Evolutionary conservation across 495 filamentous ascomycete genomes (phyloP).

Genomic region (Lepraria neglecta): DNA sequence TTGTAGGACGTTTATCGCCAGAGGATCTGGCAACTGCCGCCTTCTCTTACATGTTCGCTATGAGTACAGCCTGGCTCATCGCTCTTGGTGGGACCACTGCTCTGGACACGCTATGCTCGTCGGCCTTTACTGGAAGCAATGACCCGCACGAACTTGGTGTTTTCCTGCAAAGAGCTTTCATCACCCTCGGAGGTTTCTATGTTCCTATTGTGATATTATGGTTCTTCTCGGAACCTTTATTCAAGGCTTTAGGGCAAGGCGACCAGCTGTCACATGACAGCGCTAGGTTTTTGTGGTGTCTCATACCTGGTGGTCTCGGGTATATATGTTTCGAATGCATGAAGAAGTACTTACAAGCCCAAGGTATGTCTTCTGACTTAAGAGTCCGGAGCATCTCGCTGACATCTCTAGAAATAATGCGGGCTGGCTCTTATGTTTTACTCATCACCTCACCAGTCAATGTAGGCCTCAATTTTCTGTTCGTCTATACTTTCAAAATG

Average conservation of each 20-base stretch:
- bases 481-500: slow-evolving; percentile 63
- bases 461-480: slow-evolving; percentile 69
- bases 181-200: slow-evolving; percentile 70
- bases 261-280: slow-evolving; percentile 69
- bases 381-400: background rate
- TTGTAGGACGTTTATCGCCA: slow-evolving; percentile 75
- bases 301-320: slow-evolving; percentile 80
- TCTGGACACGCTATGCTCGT: slow-evolving; percentile 79
- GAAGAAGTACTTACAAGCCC: slow-evolving; percentile 91
- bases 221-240: slow-evolving; percentile 70
- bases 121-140: slow-evolving; percentile 76
- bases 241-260: slow-evolving; percentile 71
- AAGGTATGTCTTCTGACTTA: slow-evolving; percentile 47
- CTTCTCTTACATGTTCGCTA: slow-evolving; percentile 92
- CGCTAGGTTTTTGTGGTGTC: slow-evolving; percentile 64
- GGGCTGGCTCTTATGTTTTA: slow-evolving; percentile 80
- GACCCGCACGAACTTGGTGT: slow-evolving; percentile 80
- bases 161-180: slow-evolving; percentile 70
- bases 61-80: slow-evolving; percentile 86
- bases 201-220: slow-evolving; percentile 69
- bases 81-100: slow-evolving; percentile 89
- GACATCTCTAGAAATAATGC: slow-evolving; percentile 61
- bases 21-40: slow-evolving; percentile 77
- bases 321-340: slow-evolving; percentile 88
- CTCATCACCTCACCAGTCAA: slow-evolving; percentile 78